Evolutionary conservation across 108 stramenopile genomes (phyloP).

Genomic region (Skeletonema tropicum): DNA sequence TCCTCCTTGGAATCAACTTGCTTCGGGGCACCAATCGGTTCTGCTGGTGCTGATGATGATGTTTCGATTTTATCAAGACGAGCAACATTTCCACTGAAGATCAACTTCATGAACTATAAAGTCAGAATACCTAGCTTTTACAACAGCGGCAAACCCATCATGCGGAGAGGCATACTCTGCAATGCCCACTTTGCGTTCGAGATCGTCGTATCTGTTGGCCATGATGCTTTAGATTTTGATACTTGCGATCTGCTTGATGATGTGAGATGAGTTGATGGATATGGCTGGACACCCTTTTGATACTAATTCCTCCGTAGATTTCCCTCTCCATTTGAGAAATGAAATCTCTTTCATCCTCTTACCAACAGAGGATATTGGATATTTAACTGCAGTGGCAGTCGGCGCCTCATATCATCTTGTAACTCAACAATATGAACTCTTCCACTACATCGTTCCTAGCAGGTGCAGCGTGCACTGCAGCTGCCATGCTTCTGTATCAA

Average conservation of each 20-base stretch:
- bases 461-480: conserved; percentile 24
- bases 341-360: no score
- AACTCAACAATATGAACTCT: not conserved
- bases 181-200: conserved; percentile 66
- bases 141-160: conserved; percentile 74
- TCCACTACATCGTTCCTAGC: conserved; percentile 31
- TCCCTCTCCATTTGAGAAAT: no score
- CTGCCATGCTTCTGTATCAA: conserved; percentile 22
- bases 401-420: no score
- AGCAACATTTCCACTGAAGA: conserved; percentile 70
- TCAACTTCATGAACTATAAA: conserved; percentile 90
- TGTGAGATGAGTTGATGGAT: no score
- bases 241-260: no score
- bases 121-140: conserved; percentile 87
- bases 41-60: conserved; percentile 23
- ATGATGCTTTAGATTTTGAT: conserved; percentile 26
- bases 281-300: no score
- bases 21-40: not conserved
- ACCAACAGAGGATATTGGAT: no score
- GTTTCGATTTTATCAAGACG: conserved; percentile 56
- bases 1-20: not conserved
- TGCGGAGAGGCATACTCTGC: conserved; percentile 58
- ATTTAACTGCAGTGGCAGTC: no score
- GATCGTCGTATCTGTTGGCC: conserved; percentile 50
- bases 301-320: no score